A percentile compares a stretch with the other conserved stretches of the same genome.
phyloP scores from a whole-genome alignment of 164 flowering plant genomes.

The Malania oleifera region DNA sequence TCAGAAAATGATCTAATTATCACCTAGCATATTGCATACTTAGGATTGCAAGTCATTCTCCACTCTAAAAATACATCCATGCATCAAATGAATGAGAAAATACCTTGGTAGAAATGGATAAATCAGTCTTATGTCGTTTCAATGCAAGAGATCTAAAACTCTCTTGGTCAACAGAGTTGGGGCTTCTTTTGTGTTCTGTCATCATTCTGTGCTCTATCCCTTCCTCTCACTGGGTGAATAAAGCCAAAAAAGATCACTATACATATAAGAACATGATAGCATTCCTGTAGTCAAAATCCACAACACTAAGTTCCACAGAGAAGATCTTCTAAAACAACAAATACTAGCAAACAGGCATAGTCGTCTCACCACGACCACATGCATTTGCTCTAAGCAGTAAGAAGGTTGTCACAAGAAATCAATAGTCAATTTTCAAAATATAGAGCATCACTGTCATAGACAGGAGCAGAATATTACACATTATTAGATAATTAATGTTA shows the following conservation, averaged over 20 bases:
- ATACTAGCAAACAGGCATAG: too few relatives aligned
- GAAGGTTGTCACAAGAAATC: too few relatives aligned
- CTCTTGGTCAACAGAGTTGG: conserved; percentile 36
- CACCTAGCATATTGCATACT: neutral
- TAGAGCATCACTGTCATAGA: too few relatives aligned
- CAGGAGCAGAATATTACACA: too few relatives aligned
- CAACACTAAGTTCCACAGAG: neutral
- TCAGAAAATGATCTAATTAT: too few relatives aligned
- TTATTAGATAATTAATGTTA: too few relatives aligned
- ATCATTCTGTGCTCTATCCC: conserved; percentile 27
- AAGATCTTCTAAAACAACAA: too few relatives aligned
- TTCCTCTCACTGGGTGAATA: conserved; percentile 17
- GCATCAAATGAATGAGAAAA: neutral
- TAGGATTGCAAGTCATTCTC: neutral
- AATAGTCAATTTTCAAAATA: too few relatives aligned
- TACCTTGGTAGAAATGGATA: conserved; percentile 53
- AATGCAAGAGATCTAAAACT: conserved; percentile 28
- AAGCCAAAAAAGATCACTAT: neutral
- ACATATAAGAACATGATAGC: neutral
- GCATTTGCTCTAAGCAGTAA: too few relatives aligned
- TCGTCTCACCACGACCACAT: too few relatives aligned
- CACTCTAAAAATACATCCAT: neutral
- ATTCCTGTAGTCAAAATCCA: neutral
- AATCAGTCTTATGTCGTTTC: conserved; percentile 53
- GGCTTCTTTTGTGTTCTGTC: conserved; percentile 59